These are phyloP conservation scores for Trichoderma harzianum DNA, from an alignment of 2,329 filamentous ascomycete genomes.

Conservation along the genomic window DNA sequence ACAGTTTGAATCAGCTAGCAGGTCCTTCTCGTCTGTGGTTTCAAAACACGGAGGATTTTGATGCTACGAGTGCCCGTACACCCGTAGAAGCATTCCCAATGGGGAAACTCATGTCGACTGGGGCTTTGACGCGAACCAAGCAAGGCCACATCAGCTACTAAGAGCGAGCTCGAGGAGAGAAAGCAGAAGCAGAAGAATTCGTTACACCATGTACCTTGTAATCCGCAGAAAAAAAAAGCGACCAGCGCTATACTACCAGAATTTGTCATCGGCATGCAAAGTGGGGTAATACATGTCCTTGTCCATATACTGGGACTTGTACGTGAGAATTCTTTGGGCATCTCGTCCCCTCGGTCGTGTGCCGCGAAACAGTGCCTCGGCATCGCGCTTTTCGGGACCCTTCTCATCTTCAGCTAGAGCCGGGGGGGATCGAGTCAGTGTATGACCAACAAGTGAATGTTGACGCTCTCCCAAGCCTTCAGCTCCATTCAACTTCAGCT, in stretches of 20 bases:
- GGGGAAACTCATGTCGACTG: background rate
- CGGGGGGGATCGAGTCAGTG: background rate
- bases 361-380: background rate
- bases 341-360: background rate
- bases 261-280: background rate
- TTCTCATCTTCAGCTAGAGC: conserved; percentile 6
- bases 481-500: conserved; percentile 8
- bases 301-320: background rate
- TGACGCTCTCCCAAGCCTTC: background rate
- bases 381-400: background rate
- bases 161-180: background rate
- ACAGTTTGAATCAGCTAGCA: conserved; percentile 11
- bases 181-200: background rate
- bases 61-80: background rate
- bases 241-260: background rate
- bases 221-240: background rate
- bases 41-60: background rate
- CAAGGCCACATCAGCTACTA: background rate
- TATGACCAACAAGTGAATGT: background rate
- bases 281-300: background rate
- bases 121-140: background rate
- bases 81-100: background rate
- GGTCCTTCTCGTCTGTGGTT: background rate
- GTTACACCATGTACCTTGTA: background rate
- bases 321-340: background rate